Evolutionary conservation across 768 basidiomycete genomes (phyloP).

Genomic region (Hericium erinaceus): DNA sequence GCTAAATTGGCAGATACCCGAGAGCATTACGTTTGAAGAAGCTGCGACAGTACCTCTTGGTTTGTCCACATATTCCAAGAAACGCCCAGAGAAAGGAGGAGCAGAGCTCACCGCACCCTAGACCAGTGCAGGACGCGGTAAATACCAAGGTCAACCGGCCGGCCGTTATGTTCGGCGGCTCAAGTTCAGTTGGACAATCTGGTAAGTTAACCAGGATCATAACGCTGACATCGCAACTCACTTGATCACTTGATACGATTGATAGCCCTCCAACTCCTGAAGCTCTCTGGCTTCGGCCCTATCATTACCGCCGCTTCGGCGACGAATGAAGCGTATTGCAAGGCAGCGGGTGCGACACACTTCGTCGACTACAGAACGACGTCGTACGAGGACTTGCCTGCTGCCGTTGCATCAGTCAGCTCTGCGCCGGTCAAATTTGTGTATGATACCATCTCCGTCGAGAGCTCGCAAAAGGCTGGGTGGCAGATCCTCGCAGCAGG

Average conservation of each 20-base stretch:
- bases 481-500: slow-evolving; percentile 8
- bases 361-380: slow-evolving; percentile 12
- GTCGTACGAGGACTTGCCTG: slow-evolving; percentile 3
- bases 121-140: slow-evolving; percentile 27
- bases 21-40: slow-evolving; percentile 36
- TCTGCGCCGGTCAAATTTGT: slow-evolving; percentile 3
- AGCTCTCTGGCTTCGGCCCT: slow-evolving; percentile 12
- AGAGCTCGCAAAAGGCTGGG: slow-evolving; percentile 7
- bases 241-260: background rate
- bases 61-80: slow-evolving; percentile 34
- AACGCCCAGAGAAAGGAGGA: slow-evolving; percentile 21
- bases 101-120: slow-evolving; percentile 32
- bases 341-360: slow-evolving; percentile 11
- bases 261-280: slow-evolving; percentile 11
- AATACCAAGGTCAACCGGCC: slow-evolving; percentile 34
- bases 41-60: slow-evolving; percentile 41
- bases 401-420: slow-evolving; percentile 6
- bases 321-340: slow-evolving; percentile 5
- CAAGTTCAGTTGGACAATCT: slow-evolving; percentile 41
- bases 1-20: slow-evolving; percentile 30
- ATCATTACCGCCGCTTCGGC: slow-evolving; percentile 13
- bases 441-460: slow-evolving; percentile 12
- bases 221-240: background rate
- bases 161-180: slow-evolving; percentile 39
- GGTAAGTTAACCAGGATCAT: slow-evolving; percentile 22